These are phyloP conservation scores for Piloderma croceum DNA, from an alignment of 768 basidiomycete species.

Conservation along the genomic window DNA sequence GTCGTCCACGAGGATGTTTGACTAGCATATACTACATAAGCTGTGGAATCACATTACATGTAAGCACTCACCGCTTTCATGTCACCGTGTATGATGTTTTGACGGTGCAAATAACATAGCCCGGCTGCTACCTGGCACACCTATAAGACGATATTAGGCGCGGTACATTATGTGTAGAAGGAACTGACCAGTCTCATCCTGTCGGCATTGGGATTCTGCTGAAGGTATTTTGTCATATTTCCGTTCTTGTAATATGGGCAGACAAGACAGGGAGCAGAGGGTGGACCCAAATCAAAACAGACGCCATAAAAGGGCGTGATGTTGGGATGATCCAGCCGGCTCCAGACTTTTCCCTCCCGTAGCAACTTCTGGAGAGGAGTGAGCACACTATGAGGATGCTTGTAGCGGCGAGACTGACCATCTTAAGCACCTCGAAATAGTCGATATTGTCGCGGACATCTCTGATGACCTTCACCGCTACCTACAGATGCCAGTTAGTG, in stretches of 20 bases:
- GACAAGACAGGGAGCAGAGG: conserved; percentile 18
- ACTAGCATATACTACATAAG: conserved; percentile 17
- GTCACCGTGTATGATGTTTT: conserved; percentile 30
- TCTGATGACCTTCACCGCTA: background rate
- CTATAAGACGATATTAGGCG: conserved; percentile 6
- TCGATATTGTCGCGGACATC: background rate
- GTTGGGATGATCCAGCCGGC: background rate
- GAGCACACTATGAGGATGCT: no score
- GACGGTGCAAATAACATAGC: conserved; percentile 14
- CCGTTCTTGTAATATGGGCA: conserved; percentile 22
- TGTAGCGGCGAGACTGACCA: background rate
- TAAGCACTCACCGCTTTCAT: conserved; percentile 30
- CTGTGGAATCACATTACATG: conserved; percentile 21
- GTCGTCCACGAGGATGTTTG: conserved; percentile 33
- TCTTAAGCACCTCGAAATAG: background rate
- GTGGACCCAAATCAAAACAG: conserved; percentile 9
- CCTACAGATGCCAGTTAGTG: no score
- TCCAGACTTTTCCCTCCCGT: background rate
- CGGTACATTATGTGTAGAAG: background rate
- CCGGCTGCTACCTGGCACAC: conserved; percentile 16
- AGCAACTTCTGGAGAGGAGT: background rate
- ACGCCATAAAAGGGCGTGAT: conserved; percentile 22
- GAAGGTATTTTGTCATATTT: conserved; percentile 16
- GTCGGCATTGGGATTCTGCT: conserved; percentile 4
- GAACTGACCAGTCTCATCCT: conserved; percentile 20